Conservation (phyloP, 257 asterid species). For the Plectranthus barbatus region DNA sequence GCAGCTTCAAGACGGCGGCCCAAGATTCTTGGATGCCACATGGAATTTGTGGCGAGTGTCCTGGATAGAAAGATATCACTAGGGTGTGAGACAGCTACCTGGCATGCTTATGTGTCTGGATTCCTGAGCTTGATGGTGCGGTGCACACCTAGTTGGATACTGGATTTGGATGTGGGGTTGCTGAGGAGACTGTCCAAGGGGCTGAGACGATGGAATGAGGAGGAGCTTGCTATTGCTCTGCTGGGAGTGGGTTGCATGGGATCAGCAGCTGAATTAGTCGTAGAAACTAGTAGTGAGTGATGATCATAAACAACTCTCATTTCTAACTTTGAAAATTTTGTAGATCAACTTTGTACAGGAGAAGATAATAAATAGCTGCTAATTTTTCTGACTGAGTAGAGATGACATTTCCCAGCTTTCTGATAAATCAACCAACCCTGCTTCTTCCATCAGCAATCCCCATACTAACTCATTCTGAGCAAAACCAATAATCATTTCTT, state of each 20-base stretch:
- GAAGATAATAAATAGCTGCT: conserved; percentile 1
- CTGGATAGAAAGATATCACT: conserved; percentile 69
- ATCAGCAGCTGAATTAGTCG: conserved; percentile 66
- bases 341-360: conserved; percentile 28
- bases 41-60: conserved; percentile 75
- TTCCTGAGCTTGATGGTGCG: conserved; percentile 70
- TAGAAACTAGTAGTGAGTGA: conserved; percentile 33
- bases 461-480: no score
- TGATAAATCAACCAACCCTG: no score
- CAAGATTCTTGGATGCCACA: conserved; percentile 50
- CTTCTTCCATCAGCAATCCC: no score
- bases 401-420: no score
- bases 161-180: conserved; percentile 48
- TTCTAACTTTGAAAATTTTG: conserved; percentile 29
- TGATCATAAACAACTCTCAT: conserved; percentile 20
- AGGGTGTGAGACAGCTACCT: conserved; percentile 75
- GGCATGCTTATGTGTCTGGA: conserved; percentile 82
- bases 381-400: conserved; percentile 12
- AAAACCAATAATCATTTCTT: no score
- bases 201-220: conserved; percentile 63
- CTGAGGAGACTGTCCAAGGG: conserved; percentile 64
- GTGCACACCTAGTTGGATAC: conserved; percentile 67
- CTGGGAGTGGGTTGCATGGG: conserved; percentile 85
- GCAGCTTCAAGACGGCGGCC: conserved; percentile 69
- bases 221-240: conserved; percentile 76